These are phyloP conservation scores for Collybia sp. DNA, from an alignment of 768 basidiomycete genomes.

Conservation along the genomic window DNA sequence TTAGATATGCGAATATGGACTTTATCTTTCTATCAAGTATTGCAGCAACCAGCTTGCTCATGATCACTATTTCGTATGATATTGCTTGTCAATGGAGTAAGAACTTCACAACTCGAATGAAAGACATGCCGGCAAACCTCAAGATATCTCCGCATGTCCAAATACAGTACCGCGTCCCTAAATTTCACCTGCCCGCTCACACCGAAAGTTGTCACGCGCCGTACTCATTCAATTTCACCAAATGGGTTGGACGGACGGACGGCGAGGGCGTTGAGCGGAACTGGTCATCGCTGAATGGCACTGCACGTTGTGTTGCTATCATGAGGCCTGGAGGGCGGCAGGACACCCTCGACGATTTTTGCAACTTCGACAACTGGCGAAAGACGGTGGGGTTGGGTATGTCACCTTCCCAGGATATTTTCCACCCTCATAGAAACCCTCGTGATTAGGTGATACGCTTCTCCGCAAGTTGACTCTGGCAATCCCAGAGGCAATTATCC, in stretches of 20 bases:
- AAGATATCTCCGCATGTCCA: slow-evolving; percentile 6
- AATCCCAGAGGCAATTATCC: slow-evolving; percentile 11
- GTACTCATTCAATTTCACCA: slow-evolving; percentile 22
- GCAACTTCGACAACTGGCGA: slow-evolving; percentile 8
- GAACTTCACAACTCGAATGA: slow-evolving; percentile 11
- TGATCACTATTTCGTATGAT: slow-evolving; percentile 19
- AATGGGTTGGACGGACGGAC: slow-evolving; percentile 18
- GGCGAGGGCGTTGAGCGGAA: slow-evolving; percentile 24
- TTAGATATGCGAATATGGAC: slow-evolving; percentile 17
- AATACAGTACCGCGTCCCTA: not conserved
- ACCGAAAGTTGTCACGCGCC: not conserved
- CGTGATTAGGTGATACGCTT: slow-evolving; percentile 6
- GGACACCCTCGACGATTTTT: slow-evolving; percentile 25
- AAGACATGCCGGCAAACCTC: slow-evolving; percentile 4
- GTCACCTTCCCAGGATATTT: not conserved
- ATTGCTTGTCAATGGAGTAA: slow-evolving; percentile 24
- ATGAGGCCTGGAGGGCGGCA: slow-evolving; percentile 22
- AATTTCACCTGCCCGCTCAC: not conserved
- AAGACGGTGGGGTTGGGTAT: slow-evolving; percentile 1
- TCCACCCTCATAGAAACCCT: not conserved
- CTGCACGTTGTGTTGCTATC: slow-evolving; percentile 19
- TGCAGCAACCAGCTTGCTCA: not conserved
- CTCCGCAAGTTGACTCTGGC: slow-evolving; percentile 8
- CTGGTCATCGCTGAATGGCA: slow-evolving; percentile 21
- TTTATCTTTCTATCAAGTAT: slow-evolving; percentile 12